A percentile compares a stretch with the other conserved stretches of the same genome.
phyloP scores from a whole-genome alignment of 2,329 filamentous ascomycete genomes.

The Didymosphaeria variabile region DNA sequence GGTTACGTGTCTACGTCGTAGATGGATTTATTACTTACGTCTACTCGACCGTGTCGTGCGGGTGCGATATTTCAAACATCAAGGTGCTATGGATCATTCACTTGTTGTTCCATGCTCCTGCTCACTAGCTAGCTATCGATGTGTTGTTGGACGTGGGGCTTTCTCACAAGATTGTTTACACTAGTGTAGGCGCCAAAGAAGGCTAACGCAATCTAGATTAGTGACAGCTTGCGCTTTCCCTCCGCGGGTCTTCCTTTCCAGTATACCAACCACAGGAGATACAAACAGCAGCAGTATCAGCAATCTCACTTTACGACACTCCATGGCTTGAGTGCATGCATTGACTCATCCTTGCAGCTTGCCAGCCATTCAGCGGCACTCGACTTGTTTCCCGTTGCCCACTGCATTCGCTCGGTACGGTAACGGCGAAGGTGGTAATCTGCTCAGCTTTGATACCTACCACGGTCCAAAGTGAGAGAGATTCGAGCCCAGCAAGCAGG shows the following conservation, averaged over 20 bases:
- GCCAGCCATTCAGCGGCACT: no score
- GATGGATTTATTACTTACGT: no score
- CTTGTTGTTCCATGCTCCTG: background rate
- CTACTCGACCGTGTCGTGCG: no score
- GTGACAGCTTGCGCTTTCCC: background rate
- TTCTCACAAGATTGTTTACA: background rate
- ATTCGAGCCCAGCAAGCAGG: background rate
- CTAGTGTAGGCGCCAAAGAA: background rate
- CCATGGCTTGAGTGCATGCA: background rate
- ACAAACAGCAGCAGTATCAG: background rate
- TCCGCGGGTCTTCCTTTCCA: background rate
- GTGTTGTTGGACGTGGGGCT: background rate
- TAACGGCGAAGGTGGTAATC: background rate
- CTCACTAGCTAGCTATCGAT: no score
- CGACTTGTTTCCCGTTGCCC: background rate
- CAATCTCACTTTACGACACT: background rate
- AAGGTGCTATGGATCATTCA: background rate
- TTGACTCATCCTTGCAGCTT: background rate
- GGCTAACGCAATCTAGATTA: background rate
- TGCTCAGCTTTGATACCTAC: background rate
- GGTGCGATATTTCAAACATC: no score
- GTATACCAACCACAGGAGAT: background rate
- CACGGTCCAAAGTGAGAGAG: background rate
- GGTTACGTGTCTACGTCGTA: no score
- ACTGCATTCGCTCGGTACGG: background rate